phyloP scores from a whole-genome alignment of 306 rosid genomes.

The Lupinus albus region DNA sequence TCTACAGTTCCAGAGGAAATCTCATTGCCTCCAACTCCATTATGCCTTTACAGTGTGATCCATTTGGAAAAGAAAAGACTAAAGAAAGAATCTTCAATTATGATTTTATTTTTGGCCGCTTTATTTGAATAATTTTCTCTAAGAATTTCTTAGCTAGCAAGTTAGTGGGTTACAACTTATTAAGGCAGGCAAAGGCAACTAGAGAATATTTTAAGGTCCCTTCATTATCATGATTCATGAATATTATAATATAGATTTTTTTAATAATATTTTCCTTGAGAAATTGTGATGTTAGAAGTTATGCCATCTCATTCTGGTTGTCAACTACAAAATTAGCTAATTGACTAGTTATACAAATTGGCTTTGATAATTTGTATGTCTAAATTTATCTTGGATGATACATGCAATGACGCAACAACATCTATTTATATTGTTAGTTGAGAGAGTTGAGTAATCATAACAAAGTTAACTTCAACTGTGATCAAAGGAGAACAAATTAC shows the following conservation, averaged over 20 bases:
- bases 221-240: slow-evolving; percentile 17
- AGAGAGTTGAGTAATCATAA: slow-evolving; percentile 28
- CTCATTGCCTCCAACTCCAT: slow-evolving; percentile 1
- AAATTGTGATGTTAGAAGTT: slow-evolving; percentile 4
- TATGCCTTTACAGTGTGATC: neutral
- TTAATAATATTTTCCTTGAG: slow-evolving; percentile 27
- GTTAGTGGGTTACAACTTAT: slow-evolving; percentile 28
- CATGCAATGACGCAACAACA: slow-evolving; percentile 45
- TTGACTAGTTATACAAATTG: slow-evolving; percentile 36
- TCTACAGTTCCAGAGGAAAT: neutral
- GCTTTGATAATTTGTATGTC: neutral
- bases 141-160: slow-evolving; percentile 26
- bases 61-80: neutral
- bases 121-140: slow-evolving; percentile 20
- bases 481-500: neutral
- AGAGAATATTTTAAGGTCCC: neutral
- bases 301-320: slow-evolving; percentile 10
- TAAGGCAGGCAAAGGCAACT: slow-evolving; percentile 41
- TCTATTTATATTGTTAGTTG: slow-evolving; percentile 40
- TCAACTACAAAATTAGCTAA: neutral
- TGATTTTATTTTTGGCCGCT: slow-evolving; percentile 5
- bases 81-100: neutral
- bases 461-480: neutral
- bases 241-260: neutral
- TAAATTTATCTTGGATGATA: slow-evolving; percentile 39